These are phyloP conservation scores for Podila minutissima DNA, from an alignment of 192 early-diverging fungal species.

Conservation along the genomic window DNA sequence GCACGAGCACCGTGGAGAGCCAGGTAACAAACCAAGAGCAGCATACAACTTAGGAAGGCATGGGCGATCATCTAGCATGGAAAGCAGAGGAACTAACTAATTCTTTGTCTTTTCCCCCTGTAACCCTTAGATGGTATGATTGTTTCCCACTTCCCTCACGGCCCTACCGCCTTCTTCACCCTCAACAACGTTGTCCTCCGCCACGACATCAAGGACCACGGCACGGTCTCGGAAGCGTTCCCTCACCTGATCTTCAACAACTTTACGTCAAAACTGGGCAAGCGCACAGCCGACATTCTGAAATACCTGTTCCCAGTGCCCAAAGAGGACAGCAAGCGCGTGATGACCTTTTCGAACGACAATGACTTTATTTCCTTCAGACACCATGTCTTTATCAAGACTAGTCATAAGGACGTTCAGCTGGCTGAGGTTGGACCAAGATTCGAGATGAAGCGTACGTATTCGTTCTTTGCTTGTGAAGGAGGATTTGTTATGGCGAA, in stretches of 20 bases:
- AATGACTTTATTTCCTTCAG: constrained; percentile 97
- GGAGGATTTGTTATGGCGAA: background rate
- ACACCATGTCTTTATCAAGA: constrained; percentile 96
- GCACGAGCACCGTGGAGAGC: constrained; percentile 95
- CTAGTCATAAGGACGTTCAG: constrained; percentile 88
- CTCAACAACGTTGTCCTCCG: constrained; percentile 97
- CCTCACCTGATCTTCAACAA: constrained; percentile 98
- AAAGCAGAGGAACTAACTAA: too few species aligned
- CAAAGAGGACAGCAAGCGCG: constrained; percentile 94
- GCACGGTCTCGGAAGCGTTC: constrained; percentile 96
- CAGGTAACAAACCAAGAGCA: constrained; percentile 60
- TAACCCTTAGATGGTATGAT: constrained; percentile 85
- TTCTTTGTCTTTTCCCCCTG: constrained; percentile 1
- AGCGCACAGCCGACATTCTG: constrained; percentile 78
- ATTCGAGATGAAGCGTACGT: constrained; percentile 94
- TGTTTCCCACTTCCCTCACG: constrained; percentile 95
- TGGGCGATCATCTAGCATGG: too few species aligned
- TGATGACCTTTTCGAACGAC: constrained; percentile 98
- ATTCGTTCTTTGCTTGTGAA: background rate
- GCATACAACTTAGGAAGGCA: background rate
- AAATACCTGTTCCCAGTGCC: constrained; percentile 98
- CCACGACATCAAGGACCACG: constrained; percentile 96
- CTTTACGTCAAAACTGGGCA: constrained; percentile 89
- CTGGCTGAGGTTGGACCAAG: constrained; percentile 97
- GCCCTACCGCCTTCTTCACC: constrained; percentile 97